Evolutionary conservation across 192 early-diverging fungal species (phyloP).

Genomic region (Radiomyces spectabilis): DNA sequence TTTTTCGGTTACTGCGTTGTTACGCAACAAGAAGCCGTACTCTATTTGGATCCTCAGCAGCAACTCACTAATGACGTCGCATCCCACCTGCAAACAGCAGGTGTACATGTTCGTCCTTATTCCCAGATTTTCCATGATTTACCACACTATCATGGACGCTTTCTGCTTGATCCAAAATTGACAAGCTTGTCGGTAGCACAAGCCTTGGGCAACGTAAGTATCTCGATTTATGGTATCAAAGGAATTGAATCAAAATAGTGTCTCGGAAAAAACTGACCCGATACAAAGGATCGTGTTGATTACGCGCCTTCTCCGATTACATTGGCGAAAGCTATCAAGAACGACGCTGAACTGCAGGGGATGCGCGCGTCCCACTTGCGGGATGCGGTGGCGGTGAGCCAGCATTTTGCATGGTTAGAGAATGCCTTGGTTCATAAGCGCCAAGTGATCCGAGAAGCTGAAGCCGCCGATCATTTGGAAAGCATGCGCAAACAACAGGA

Average conservation of each 20-base stretch:
- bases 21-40: slow-evolving; percentile 49
- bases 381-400: slow-evolving; percentile 78
- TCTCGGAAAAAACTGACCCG: too few relatives aligned
- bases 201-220: slow-evolving; percentile 47
- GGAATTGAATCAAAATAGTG: neutral
- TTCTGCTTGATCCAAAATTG: slow-evolving; percentile 48
- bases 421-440: slow-evolving; percentile 60
- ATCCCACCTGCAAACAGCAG: neutral
- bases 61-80: slow-evolving; percentile 45
- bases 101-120: neutral
- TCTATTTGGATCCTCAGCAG: slow-evolving; percentile 73
- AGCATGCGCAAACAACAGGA: slow-evolving; percentile 57
- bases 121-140: slow-evolving; percentile 39
- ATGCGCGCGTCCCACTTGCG: slow-evolving; percentile 82
- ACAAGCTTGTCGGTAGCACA: slow-evolving; percentile 65
- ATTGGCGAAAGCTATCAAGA: slow-evolving; percentile 87
- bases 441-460: slow-evolving; percentile 69
- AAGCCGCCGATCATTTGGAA: slow-evolving; percentile 79
- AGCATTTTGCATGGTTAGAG: slow-evolving; percentile 90
- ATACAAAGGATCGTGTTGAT: neutral
- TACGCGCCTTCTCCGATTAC: slow-evolving; percentile 60
- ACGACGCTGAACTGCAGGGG: slow-evolving; percentile 77
- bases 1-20: slow-evolving; percentile 88
- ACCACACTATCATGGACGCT: neutral
- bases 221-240: neutral